Percentiles rank a stretch among this genome's conserved stretches.
Evolutionary conservation across 805 yeast species (phyloP).

Genomic region (Pichia heedii): DNA sequence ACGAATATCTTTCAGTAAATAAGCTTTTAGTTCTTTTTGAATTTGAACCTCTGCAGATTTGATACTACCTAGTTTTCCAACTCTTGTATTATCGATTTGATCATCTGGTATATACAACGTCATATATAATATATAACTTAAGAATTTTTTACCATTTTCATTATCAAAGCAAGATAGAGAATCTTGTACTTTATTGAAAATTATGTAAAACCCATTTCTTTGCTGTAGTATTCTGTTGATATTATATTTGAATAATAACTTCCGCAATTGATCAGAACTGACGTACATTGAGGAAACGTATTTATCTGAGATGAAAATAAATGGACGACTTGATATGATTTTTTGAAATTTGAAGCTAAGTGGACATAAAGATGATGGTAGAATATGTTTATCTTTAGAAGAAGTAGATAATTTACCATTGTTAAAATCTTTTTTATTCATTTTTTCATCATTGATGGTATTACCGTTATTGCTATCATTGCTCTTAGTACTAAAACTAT

Average conservation of each 20-base stretch:
- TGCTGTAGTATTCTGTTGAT: conserved; percentile 63
- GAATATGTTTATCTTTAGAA: conserved; percentile 26
- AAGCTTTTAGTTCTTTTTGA: conserved; percentile 53
- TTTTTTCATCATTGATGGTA: no score
- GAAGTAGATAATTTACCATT: conserved; percentile 6
- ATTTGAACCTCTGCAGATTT: conserved; percentile 53
- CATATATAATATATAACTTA: conserved; percentile 46
- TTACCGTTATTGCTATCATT: no score
- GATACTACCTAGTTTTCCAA: conserved; percentile 30
- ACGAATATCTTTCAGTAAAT: conserved; percentile 61
- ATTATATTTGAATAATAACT: conserved; percentile 46
- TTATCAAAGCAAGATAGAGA: conserved; percentile 50
- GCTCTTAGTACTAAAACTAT: neutral
- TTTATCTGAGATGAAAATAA: conserved; percentile 43
- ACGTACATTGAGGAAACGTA: conserved; percentile 40
- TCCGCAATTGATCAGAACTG: conserved; percentile 49
- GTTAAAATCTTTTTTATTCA: no score
- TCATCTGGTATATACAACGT: conserved; percentile 45
- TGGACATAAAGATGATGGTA: conserved; percentile 15
- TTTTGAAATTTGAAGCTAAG: conserved; percentile 42
- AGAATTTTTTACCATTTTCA: conserved; percentile 49
- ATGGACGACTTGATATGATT: conserved; percentile 49
- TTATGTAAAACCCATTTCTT: conserved; percentile 57
- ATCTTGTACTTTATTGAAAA: conserved; percentile 52
- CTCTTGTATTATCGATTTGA: conserved; percentile 19